Base-by-base conservation (phyloP, 768 basidiomycete species). In the Leccinum uliginosum region DNA sequence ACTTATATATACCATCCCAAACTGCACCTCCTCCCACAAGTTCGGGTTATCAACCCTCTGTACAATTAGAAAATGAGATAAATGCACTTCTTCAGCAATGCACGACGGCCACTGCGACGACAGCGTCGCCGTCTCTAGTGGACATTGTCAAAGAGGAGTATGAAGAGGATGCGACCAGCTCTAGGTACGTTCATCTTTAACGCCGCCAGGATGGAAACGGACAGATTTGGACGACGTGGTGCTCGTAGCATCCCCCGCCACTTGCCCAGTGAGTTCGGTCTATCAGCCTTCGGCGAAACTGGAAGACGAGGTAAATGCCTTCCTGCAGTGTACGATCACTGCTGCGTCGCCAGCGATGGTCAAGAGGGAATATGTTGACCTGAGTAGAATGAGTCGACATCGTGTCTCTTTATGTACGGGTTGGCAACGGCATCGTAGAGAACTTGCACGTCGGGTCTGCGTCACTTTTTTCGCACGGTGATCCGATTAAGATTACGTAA, bases 131-230 rank as follows among this genome's bases (percentile, higher is more conserved):
- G 4, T 35, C 46, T 6, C 24, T 29, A 5, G 24, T 3, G 44
- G 21, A 17, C 3, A 9, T 30, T 12, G 46, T 63, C 2, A 64
- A 68, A 32, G 57, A 61, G 19, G 66, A 60, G 38, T 50, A 49
- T 0, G 63, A 63, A 23, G 66, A 63, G 2, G 64, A 53, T 15
- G 24, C 14, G 23, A 0, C 24, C 35, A 3, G 40, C 38, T 40
- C 19, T 38, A n/a, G 48, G 61, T 65, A 54, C 6, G 59, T 56
- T 40, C 10, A 5, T 8, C 4, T 26, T 23, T 3, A 11, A 24
- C 14, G 2, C 17, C 14, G 2, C 21, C 10, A 15, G 15, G 24
- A 15, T 46, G 3, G 45, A 23, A 47, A 47, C 21, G 15, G 15
- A 47, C 8, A 24, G 23, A 46, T 15, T 38, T 17, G 17, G 14